Percentiles rank a stretch among this genome's conserved stretches.
Conservation (phyloP, 768 basidiomycete species). For the Cystobasidium onofrii region DNA sequence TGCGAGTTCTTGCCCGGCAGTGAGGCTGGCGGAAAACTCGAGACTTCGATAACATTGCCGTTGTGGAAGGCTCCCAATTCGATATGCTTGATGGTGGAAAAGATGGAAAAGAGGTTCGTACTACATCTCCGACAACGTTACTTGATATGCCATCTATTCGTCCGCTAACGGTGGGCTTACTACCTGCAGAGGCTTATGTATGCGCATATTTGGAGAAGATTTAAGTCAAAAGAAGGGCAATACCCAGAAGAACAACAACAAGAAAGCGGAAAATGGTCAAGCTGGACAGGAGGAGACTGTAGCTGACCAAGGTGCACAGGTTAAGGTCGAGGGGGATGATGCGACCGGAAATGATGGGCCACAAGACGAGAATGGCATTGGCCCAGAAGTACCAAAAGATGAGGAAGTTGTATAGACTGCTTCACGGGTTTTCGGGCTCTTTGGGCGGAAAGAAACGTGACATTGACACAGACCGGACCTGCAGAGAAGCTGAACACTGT, state of each 20-base stretch:
- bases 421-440: slow-evolving; percentile 5
- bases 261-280: background rate
- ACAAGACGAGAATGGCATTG: background rate
- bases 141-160: too few species aligned
- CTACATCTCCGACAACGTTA: too few species aligned
- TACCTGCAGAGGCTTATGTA: slow-evolving; percentile 10
- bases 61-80: slow-evolving; percentile 90
- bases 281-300: background rate
- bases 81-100: slow-evolving; percentile 85
- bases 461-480: background rate
- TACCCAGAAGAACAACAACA: background rate
- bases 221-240: slow-evolving; percentile 11
- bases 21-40: slow-evolving; percentile 53
- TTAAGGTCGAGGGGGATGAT: background rate
- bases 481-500: slow-evolving; percentile 9
- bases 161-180: too few species aligned
- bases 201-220: slow-evolving; percentile 33
- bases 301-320: background rate
- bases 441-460: background rate
- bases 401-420: background rate
- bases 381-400: background rate
- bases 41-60: slow-evolving; percentile 78
- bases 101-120: slow-evolving; percentile 83
- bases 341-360: background rate
- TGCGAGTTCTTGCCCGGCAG: slow-evolving; percentile 59